Evolutionary conservation across 2,329 filamentous ascomycete genomes (phyloP), one percentile per base, ranked within the genome.

Genomic region (Colletotrichum simmondsii): DNA sequence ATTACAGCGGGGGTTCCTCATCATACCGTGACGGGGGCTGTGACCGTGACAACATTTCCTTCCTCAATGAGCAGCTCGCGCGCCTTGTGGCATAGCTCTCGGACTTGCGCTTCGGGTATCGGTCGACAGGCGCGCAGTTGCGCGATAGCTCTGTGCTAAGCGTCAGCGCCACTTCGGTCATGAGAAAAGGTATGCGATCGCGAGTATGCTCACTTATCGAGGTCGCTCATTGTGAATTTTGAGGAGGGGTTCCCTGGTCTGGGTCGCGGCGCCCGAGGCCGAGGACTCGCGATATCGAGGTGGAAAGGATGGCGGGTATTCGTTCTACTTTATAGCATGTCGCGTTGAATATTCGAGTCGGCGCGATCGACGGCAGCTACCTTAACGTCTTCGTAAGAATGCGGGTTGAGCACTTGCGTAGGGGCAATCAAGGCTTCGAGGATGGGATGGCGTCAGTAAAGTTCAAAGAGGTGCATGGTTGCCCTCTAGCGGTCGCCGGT

Each of bases 31-130:
- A 98, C 96, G 26, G 96, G 96, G 74, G 96, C 96, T 81, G 96
- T 93, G 74, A 99, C 96, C 22, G 94, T 95, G 75, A 98, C 96
- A 63, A 98, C 96, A 81, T 99, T 98, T 76, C 95, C 96, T 85
- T 99, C 97, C 83, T 98, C 97, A 75, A 99, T 98, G 76, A 99
- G 86, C 67, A 99, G 90, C 86, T 99, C 97, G 75, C 97, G 91
- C 65, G 97, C 97, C 82, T 98, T 98, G 88, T 98, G 96, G 85
- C 97, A 98, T 78, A 99, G 89, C 85, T 99, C 96, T 81, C 96
- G 93, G 74, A 99, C 97, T 85, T 98, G 94, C 53, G 92, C 89
- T 86, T 99, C 97, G 75, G 97, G 96, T 77, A 99, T 99, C 68
- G 96, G 95, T 75, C 95, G 94, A 85, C 97, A 99, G 81, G 95